Percentiles rank a stretch among this genome's conserved stretches.
phyloP scores from a whole-genome alignment of 2,329 filamentous ascomycete genomes.

The Fusarium proliferatum region DNA sequence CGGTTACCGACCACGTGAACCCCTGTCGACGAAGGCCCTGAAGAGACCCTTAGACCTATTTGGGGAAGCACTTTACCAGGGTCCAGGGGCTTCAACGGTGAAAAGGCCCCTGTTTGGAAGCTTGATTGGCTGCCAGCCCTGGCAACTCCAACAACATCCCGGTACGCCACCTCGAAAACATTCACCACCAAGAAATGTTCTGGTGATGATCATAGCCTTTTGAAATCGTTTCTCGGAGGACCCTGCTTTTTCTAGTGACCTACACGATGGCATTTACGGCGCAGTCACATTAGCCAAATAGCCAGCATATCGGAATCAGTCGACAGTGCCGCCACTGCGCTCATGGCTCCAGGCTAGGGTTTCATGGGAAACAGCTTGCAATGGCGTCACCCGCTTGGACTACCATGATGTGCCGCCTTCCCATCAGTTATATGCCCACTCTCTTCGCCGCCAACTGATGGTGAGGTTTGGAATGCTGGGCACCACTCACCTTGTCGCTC shows the following conservation, averaged over 20 bases:
- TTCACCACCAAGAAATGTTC: constrained; percentile 24
- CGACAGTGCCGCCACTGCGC: not conserved
- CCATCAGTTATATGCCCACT: constrained; percentile 39
- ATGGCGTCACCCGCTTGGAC: constrained; percentile 44
- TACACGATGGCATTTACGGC: constrained; percentile 10
- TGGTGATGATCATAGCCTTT: constrained; percentile 39
- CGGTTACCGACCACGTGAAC: constrained; percentile 31
- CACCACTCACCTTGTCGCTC: constrained; percentile 41
- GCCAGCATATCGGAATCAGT: constrained; percentile 12
- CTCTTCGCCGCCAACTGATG: constrained; percentile 28
- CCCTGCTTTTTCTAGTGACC: constrained; percentile 35
- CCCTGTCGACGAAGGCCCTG: constrained; percentile 24
- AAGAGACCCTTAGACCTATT: constrained; percentile 29
- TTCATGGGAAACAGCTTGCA: constrained; percentile 18
- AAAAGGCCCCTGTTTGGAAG: constrained; percentile 1
- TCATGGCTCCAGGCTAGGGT: constrained; percentile 12
- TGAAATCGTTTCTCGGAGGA: constrained; percentile 29
- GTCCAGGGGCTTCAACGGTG: constrained; percentile 24
- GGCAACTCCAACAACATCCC: constrained; percentile 22
- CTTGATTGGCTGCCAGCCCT: constrained; percentile 38
- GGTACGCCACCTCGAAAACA: constrained; percentile 21
- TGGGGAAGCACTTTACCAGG: constrained; percentile 9
- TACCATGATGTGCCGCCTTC: constrained; percentile 34
- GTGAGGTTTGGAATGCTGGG: constrained; percentile 42
- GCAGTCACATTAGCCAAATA: constrained; percentile 7